Percentiles rank a stretch among this genome's conserved stretches.
phyloP scores from a whole-genome alignment of 495 filamentous ascomycete genomes.

The Glutinoglossum americanum region DNA sequence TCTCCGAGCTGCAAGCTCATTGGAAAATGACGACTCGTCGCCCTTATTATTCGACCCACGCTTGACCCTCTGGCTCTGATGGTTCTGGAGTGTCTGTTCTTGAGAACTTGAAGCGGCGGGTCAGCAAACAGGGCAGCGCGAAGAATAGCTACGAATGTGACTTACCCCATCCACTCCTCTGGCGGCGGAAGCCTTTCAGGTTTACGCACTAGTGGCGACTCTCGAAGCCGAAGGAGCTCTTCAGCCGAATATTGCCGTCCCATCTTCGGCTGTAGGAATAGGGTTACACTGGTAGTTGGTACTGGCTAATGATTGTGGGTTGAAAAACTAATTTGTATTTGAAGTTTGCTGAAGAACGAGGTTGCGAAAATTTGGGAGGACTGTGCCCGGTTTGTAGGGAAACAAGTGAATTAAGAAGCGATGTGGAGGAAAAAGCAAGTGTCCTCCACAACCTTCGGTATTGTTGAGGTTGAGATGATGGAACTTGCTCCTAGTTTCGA shows the following conservation, averaged over 20 bases:
- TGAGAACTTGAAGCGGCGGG: conserved; percentile 5
- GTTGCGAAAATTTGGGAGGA: not conserved
- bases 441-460: not conserved
- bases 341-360: not conserved
- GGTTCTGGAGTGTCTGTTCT: conserved; percentile 5
- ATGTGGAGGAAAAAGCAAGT: not conserved
- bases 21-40: not conserved
- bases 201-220: conserved; percentile 70
- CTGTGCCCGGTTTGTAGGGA: not conserved
- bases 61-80: conserved; percentile 6
- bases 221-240: conserved; percentile 51
- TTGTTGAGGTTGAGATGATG: not conserved
- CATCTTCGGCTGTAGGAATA: conserved; percentile 16
- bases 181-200: conserved; percentile 62
- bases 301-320: not conserved
- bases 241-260: conserved; percentile 54
- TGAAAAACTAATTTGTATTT: not conserved
- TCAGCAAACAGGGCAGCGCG: not conserved
- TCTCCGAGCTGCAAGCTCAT: conserved; percentile 24
- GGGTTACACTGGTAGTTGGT: not conserved
- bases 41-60: conserved; percentile 6
- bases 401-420: not conserved
- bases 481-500: not conserved
- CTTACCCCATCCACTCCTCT: conserved; percentile 98
- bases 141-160: conserved; percentile 6